These are phyloP conservation scores for Fusarium burgessii DNA, from an alignment of 2,329 filamentous ascomycete species.

Conservation along the genomic window DNA sequence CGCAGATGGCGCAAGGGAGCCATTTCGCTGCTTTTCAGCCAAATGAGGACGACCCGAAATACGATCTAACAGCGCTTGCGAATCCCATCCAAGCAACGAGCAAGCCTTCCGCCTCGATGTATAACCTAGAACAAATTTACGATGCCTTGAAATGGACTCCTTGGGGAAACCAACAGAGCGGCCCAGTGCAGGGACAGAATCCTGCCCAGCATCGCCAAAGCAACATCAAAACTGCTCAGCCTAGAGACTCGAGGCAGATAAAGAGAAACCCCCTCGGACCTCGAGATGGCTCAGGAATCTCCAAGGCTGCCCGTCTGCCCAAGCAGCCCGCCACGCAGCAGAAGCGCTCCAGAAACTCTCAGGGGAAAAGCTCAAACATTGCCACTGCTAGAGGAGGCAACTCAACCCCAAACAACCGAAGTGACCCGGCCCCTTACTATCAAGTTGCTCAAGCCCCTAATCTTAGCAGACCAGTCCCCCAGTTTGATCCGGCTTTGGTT, in stretches of 20 bases:
- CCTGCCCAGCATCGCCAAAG: not conserved
- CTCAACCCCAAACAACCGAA: not conserved
- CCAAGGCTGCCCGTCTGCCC: conserved; percentile 4
- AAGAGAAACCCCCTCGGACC: not conserved
- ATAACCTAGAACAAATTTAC: not conserved
- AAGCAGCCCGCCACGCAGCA: not conserved
- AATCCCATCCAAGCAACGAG: not conserved
- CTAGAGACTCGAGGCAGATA: not conserved
- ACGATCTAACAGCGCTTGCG: conserved; percentile 9
- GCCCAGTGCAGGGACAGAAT: not conserved
- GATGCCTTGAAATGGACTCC: conserved; percentile 2
- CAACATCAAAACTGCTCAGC: not conserved
- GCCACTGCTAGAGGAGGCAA: not conserved
- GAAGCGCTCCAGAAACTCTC: not conserved
- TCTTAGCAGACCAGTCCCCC: conserved; percentile 1
- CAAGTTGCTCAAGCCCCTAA: not conserved
- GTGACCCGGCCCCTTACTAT: not conserved
- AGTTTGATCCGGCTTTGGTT: not conserved
- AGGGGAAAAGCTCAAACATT: not conserved
- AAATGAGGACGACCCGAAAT: not conserved
- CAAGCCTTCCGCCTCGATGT: not conserved
- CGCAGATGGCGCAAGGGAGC: not conserved
- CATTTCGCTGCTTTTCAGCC: not conserved
- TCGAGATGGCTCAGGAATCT: not conserved
- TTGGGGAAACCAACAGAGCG: not conserved